Evolutionary conservation across 768 basidiomycete species (phyloP).

Genomic region (Macrolepiota fuliginosa): DNA sequence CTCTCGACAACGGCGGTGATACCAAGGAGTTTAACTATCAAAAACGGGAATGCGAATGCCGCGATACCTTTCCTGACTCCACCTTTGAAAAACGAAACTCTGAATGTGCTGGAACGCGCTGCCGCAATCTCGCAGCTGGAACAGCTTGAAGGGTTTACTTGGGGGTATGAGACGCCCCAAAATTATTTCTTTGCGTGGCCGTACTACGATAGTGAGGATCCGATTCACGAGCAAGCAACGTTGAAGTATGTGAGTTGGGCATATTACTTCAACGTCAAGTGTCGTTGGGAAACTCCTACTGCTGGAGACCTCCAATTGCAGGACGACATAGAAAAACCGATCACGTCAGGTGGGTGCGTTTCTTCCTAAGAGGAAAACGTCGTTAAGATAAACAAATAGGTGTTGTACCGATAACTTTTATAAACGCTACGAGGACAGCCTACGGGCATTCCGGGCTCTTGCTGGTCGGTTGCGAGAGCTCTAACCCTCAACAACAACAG

Average conservation of each 20-base stretch:
- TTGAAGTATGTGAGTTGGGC: neutral
- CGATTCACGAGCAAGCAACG: neutral
- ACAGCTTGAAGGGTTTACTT: conserved; percentile 3
- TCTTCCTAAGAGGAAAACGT: too few species aligned
- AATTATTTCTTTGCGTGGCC: conserved; percentile 1
- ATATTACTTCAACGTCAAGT: neutral
- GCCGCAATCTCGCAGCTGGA: neutral
- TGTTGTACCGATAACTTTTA: neutral
- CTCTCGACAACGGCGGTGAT: conserved; percentile 1
- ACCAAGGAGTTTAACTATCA: neutral
- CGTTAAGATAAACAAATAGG: neutral
- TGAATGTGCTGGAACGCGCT: neutral
- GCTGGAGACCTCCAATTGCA: neutral
- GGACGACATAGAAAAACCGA: neutral
- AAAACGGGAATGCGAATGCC: neutral
- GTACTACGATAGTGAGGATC: neutral
- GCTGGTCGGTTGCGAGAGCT: neutral
- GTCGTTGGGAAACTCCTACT: conserved; percentile 3
- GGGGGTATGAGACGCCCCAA: neutral
- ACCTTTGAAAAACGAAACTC: neutral
- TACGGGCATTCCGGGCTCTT: neutral
- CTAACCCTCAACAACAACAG: neutral
- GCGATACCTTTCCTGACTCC: neutral
- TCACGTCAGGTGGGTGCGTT: neutral
- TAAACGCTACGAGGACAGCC: neutral